These are phyloP conservation scores for Elongisporangium senticosum DNA, from an alignment of 352 stramenopile species.

Conservation along the genomic window DNA sequence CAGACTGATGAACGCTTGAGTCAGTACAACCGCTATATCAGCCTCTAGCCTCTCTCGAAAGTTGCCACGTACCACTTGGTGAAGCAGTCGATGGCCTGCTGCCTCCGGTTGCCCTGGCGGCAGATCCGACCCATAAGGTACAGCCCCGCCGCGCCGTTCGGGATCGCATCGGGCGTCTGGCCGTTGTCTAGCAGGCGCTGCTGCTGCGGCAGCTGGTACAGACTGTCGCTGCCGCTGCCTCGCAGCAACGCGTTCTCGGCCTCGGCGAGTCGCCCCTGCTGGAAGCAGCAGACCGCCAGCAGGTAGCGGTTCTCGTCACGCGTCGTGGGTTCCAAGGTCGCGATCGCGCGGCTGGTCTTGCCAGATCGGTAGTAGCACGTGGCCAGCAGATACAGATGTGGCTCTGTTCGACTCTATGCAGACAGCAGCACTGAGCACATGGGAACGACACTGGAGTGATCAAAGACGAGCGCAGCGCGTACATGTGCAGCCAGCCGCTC, in stretches of 20 bases:
- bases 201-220: constrained; percentile 9
- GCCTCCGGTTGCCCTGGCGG: constrained; percentile 76
- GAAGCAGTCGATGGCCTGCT: constrained; percentile 90
- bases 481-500: constrained; percentile 80
- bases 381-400: constrained; percentile 50
- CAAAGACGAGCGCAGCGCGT: background rate
- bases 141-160: constrained; percentile 87
- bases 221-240: constrained; percentile 17
- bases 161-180: constrained; percentile 32
- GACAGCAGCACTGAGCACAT: constrained; percentile 7
- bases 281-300: constrained; percentile 66
- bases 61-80: constrained; percentile 68
- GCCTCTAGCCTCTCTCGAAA: no score
- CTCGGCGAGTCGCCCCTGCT: constrained; percentile 65
- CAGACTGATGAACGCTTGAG: constrained; percentile 45
- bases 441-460: background rate
- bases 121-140: constrained; percentile 92
- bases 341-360: constrained; percentile 38
- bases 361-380: constrained; percentile 67
- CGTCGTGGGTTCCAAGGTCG: constrained; percentile 41
- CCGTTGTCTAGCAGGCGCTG: constrained; percentile 10
- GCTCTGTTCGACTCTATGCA: constrained; percentile 41
- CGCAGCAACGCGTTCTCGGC: constrained; percentile 90
- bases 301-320: constrained; percentile 56
- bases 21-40: constrained; percentile 1